Base-by-base conservation (phyloP, 768 basidiomycete genomes). In the Kwoniella sp. region DNA sequence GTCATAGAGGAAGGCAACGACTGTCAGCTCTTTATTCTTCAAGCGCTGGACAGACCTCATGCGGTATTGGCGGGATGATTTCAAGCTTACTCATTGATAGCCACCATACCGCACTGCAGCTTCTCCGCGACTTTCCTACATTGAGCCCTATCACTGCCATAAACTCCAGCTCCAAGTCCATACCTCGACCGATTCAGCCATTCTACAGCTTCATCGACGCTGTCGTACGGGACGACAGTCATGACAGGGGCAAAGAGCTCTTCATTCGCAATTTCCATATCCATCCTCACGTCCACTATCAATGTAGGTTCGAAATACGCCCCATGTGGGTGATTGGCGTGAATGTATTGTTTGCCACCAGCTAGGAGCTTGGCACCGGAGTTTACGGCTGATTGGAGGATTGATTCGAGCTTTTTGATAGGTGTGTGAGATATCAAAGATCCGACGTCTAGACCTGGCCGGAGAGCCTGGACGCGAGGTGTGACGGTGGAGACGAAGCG, bases 181-280 rank as follows among this genome's bases (percentile, higher is more conserved):
- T 90, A 98, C 22, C 85, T 84, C 0, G 92, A 94, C 21, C 85
- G 85, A 76, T 98, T 99, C 0, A 95, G 91, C 66, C 95, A 88
- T 54, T 85, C 85, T 63, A 97, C 85, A 0, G 91, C 93, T 72
- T 96, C 89, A 1, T 93, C 89, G 36, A 93, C 81, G 15, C 85
- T 86, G 13, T 91, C 87, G 72, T 94, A 97, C 54, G 86, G 85
- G 80, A 97, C 88, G 47, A 98, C 83, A 29, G 91, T 82, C 65
- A 92, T 92, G 70, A 99, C 84, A 1, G 95, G 95, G 0, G 92
- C 95, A 77, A 99, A 99, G 46, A 96, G 91, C 83, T 97, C 94
- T 64, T 85, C 81, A 66, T 88, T 85, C 0, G 92, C 90, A 69
- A 97, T 88, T 26, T 85, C 86, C 85, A 90, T 90, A 1, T 83